Conservation (phyloP, 2,329 filamentous ascomycete species). For the Metarhizium anisopliae region DNA sequence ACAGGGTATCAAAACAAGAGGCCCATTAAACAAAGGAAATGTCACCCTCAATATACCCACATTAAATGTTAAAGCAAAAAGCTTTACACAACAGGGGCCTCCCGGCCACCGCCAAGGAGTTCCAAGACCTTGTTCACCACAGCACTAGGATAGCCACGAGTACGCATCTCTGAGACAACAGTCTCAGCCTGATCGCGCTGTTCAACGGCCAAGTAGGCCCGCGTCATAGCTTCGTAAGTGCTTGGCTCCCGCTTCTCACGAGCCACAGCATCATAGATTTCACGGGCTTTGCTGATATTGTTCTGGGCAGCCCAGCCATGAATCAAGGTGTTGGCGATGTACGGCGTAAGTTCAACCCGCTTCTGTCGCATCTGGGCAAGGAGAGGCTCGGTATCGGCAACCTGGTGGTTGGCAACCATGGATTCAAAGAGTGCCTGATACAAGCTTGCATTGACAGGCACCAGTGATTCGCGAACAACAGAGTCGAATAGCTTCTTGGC, state of each 20-base stretch:
- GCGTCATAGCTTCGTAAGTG: constrained; percentile 97
- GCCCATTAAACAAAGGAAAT: constrained; percentile 6
- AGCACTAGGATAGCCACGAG: constrained; percentile 80
- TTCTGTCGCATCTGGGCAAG: constrained; percentile 66
- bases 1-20: constrained; percentile 17
- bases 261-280: constrained; percentile 72
- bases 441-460: constrained; percentile 71
- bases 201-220: constrained; percentile 79
- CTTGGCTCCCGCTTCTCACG: constrained; percentile 81
- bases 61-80: constrained; percentile 13
- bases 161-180: constrained; percentile 84
- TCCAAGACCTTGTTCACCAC: constrained; percentile 92
- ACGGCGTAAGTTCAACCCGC: constrained; percentile 80
- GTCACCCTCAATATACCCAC: constrained; percentile 7
- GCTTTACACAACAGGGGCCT: constrained; percentile 20
- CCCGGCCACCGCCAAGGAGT: constrained; percentile 58
- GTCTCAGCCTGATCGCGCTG: constrained; percentile 66
- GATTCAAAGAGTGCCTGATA: constrained; percentile 97
- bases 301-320: constrained; percentile 88
- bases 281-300: constrained; percentile 68
- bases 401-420: constrained; percentile 89
- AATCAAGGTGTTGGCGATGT: constrained; percentile 97
- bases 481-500: constrained; percentile 76
- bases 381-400: constrained; percentile 64
- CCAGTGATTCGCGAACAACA: constrained; percentile 58